These are phyloP conservation scores for Chytridium lagenaria DNA, from an alignment of 371 early-diverging fungal species.

Conservation along the genomic window DNA sequence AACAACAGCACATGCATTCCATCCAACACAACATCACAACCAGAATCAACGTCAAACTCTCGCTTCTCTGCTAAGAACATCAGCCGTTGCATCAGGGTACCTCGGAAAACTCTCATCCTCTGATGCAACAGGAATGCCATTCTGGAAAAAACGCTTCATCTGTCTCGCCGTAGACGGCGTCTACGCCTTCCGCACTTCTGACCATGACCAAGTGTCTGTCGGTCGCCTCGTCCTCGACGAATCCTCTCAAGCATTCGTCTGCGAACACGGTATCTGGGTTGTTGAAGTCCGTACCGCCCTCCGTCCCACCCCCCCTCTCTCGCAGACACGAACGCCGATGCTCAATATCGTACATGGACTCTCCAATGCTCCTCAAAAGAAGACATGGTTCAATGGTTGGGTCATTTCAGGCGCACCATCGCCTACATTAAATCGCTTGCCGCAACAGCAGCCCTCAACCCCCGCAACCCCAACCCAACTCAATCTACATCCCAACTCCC, in stretches of 20 bases:
- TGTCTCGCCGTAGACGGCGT: background rate
- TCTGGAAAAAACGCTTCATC: constrained; percentile 18
- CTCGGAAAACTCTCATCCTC: constrained; percentile 15
- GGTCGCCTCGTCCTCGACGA: background rate
- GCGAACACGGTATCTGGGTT: background rate
- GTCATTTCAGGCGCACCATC: background rate
- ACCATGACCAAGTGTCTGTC: background rate
- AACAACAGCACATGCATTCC: no score
- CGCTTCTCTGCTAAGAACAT: background rate
- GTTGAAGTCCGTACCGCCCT: background rate
- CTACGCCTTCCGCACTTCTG: constrained; percentile 6
- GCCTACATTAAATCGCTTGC: background rate
- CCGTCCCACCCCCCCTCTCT: no score
- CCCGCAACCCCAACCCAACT: no score
- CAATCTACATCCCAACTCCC: background rate
- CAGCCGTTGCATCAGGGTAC: background rate
- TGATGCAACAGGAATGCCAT: constrained; percentile 4
- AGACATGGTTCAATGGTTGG: background rate
- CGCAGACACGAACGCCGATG: no score
- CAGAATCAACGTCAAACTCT: no score
- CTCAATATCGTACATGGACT: background rate
- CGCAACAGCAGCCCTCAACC: no score
- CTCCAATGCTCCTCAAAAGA: constrained; percentile 2
- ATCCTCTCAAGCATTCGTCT: constrained; percentile 2
- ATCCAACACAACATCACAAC: no score